These are phyloP conservation scores for Dendrobium officinale DNA, from an alignment of 106 monocot genomes.

Conservation along the genomic window DNA sequence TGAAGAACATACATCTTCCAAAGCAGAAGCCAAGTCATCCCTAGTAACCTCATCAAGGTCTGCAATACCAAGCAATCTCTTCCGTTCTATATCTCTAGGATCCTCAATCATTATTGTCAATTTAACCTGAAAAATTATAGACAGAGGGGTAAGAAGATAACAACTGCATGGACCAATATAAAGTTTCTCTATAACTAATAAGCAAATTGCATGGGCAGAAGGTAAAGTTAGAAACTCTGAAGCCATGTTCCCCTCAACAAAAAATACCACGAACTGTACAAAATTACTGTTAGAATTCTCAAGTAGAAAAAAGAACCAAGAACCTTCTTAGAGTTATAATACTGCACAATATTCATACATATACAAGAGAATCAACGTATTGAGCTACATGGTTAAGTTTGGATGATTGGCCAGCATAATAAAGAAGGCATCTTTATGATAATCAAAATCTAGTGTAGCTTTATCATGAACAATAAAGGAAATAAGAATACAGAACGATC, in stretches of 20 bases:
- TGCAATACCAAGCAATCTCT: slow-evolving; percentile 80
- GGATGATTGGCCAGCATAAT: background rate
- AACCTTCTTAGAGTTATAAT: background rate
- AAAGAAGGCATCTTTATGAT: background rate
- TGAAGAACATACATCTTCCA: slow-evolving; percentile 74
- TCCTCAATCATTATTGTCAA: slow-evolving; percentile 94
- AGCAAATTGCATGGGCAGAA: too few relatives aligned
- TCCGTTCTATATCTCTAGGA: slow-evolving; percentile 79
- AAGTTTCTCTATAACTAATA: too few relatives aligned
- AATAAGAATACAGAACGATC: background rate
- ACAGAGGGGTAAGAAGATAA: background rate
- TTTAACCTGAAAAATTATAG: slow-evolving; percentile 50
- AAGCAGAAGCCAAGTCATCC: slow-evolving; percentile 71
- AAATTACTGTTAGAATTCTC: background rate
- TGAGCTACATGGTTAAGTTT: background rate
- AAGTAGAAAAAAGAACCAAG: background rate
- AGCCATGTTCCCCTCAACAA: background rate
- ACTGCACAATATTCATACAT: background rate
- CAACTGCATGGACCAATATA: too few relatives aligned
- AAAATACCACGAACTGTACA: background rate
- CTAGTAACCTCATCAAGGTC: slow-evolving; percentile 72
- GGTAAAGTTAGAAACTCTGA: too few relatives aligned
- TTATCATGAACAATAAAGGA: background rate
- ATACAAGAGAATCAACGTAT: background rate
- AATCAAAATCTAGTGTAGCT: background rate